A percentile compares a stretch with the other conserved stretches of the same genome.
Evolutionary conservation across 2,329 filamentous ascomycete genomes (phyloP).

Genomic region (Sporothrix humicola): DNA sequence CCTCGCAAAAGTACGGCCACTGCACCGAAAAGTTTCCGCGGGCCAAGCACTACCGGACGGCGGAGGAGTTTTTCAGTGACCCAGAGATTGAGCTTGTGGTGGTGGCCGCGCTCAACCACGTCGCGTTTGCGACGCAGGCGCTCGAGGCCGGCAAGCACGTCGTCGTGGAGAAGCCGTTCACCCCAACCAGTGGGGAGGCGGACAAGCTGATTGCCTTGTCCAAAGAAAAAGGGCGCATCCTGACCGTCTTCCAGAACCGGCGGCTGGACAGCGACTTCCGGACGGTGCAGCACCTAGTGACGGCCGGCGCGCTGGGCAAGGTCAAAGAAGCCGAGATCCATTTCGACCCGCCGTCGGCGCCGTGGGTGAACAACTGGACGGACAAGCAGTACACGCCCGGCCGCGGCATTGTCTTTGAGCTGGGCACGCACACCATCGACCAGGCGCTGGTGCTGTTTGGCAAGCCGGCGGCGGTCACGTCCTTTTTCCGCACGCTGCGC

Average conservation of each 20-base stretch:
- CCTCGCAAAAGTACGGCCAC: constrained; percentile 45
- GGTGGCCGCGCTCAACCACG: constrained; percentile 65
- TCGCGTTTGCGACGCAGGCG: constrained; percentile 59
- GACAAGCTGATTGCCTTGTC: constrained; percentile 58
- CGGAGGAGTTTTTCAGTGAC: constrained; percentile 65
- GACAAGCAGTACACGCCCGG: constrained; percentile 45
- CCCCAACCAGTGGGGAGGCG: constrained; percentile 62
- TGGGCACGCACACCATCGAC: constrained; percentile 63
- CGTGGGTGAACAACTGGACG: constrained; percentile 46
- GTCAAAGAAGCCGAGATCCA: constrained; percentile 70
- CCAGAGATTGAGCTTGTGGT: constrained; percentile 64
- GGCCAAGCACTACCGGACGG: constrained; percentile 62
- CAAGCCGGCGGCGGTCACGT: constrained; percentile 61
- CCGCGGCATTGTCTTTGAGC: constrained; percentile 49
- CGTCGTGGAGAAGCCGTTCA: constrained; percentile 40
- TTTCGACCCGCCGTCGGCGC: constrained; percentile 60
- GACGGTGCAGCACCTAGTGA: constrained; percentile 61
- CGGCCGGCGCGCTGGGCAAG: constrained; percentile 58
- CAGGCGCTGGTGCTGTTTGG: constrained; percentile 65
- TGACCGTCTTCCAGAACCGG: constrained; percentile 62
- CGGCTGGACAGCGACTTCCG: constrained; percentile 64
- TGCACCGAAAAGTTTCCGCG: constrained; percentile 56
- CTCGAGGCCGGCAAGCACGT: constrained; percentile 65
- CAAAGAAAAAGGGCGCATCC: constrained; percentile 52
- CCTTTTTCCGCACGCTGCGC: constrained; percentile 61